Evolutionary conservation across 208 protist genomes (phyloP).

Genomic region (Leishmania tropica): DNA sequence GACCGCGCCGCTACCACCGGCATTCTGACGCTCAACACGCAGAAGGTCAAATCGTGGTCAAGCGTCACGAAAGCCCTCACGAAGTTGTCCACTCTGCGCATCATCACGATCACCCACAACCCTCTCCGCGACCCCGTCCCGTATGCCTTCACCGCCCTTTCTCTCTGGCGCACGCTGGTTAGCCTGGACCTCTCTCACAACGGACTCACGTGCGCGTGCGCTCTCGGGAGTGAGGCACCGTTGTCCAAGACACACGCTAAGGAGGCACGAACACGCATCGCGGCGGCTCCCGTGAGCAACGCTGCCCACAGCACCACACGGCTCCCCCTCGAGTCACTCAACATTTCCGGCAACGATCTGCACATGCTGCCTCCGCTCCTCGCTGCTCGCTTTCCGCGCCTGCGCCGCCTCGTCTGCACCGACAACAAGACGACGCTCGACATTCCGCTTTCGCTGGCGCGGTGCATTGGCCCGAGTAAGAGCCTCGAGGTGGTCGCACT

Average conservation of each 20-base stretch:
- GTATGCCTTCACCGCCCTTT: constrained; percentile 16
- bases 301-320: neutral
- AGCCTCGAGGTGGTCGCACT: constrained; percentile 29
- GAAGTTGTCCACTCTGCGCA: constrained; percentile 18
- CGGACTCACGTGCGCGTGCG: constrained; percentile 35
- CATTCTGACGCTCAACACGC: constrained; percentile 30
- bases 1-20: constrained; percentile 38
- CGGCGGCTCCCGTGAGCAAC: neutral
- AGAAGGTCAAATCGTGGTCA: constrained; percentile 29
- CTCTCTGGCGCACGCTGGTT: constrained; percentile 33
- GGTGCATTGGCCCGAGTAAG: constrained; percentile 25
- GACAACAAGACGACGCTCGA: constrained; percentile 25
- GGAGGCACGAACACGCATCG: neutral
- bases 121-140: constrained; percentile 31
- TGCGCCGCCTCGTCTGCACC: constrained; percentile 38
- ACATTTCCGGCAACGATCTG: constrained; percentile 39
- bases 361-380: constrained; percentile 33
- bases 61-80: constrained; percentile 17
- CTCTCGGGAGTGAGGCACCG: constrained; percentile 22
- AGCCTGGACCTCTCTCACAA: constrained; percentile 49
- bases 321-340: constrained; percentile 39
- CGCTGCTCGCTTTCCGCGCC: constrained; percentile 32
- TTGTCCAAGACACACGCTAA: constrained; percentile 1
- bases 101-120: constrained; percentile 37
- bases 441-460: constrained; percentile 23